A percentile compares a stretch with the other conserved stretches of the same genome.
phyloP scores from a whole-genome alignment of 2,329 filamentous ascomycete species.

The Xylariaceae sp. region DNA sequence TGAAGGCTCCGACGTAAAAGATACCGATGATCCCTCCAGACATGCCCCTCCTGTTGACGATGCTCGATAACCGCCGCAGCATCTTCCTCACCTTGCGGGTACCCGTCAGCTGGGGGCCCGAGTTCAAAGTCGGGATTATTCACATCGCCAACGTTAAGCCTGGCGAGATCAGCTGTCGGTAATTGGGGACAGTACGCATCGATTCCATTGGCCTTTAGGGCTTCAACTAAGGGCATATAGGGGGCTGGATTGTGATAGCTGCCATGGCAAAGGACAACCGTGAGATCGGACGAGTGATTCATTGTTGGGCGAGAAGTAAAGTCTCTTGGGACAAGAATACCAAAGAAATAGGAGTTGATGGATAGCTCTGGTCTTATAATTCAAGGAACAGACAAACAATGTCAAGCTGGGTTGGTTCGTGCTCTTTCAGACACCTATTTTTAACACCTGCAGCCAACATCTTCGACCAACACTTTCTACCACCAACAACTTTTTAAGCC shows the following conservation, averaged over 20 bases:
- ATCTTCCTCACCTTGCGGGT: conserved; percentile 33
- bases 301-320: too few species aligned
- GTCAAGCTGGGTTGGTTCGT: too few species aligned
- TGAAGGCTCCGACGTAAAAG: conserved; percentile 39
- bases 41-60: too few species aligned
- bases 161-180: conserved; percentile 38
- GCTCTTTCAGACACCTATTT: too few species aligned
- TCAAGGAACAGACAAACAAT: too few species aligned
- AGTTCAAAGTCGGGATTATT: conserved; percentile 31
- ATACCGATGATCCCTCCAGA: conserved; percentile 39
- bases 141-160: conserved; percentile 34
- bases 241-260: conserved; percentile 41
- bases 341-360: too few species aligned
- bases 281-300: conserved; percentile 16
- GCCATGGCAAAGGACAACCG: conserved; percentile 35
- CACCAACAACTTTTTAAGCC: too few species aligned
- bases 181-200: conserved; percentile 44
- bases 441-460: too few species aligned
- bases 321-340: too few species aligned
- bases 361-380: too few species aligned
- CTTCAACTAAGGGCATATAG: conserved; percentile 37
- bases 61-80: conserved; percentile 9
- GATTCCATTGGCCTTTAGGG: conserved; percentile 33
- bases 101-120: conserved; percentile 35
- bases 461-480: too few species aligned